Percentiles rank a stretch among this genome's conserved stretches.
Conservation (phyloP, 106 monocot species). For the Phalaenopsis aphrodite region DNA sequence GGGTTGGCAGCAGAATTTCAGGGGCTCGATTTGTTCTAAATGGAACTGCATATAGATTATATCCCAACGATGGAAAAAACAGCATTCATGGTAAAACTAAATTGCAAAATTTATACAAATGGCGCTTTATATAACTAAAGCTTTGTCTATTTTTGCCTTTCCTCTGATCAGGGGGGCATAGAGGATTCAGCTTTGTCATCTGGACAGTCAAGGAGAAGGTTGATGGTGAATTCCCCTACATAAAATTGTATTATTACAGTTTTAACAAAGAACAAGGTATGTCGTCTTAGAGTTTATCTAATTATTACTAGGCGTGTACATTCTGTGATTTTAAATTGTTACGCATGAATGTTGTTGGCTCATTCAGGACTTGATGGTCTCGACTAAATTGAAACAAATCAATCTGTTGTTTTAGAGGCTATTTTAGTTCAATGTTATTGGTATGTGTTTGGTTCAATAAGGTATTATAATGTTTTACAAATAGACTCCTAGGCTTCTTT, state of each 20-base stretch:
- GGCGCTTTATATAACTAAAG: neutral
- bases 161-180: constrained; percentile 32
- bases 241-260: constrained; percentile 40
- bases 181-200: constrained; percentile 32
- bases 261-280: constrained; percentile 56
- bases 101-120: neutral
- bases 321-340: neutral
- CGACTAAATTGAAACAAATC: too few species aligned
- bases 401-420: too few species aligned
- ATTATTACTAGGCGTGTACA: neutral
- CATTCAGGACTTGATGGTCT: too few species aligned
- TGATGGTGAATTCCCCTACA: constrained; percentile 30
- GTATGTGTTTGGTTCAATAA: too few species aligned
- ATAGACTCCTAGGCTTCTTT: too few species aligned
- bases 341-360: too few species aligned
- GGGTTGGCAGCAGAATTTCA: constrained; percentile 45
- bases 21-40: constrained; percentile 27
- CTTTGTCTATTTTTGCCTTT: neutral
- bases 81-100: constrained; percentile 23
- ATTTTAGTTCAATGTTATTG: too few species aligned
- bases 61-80: constrained; percentile 29
- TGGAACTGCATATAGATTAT: constrained; percentile 20
- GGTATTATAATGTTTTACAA: too few species aligned
- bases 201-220: constrained; percentile 26
- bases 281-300: neutral